Percentiles rank a stretch among this genome's conserved stretches.
These are phyloP conservation scores for Apiospora marii DNA, from an alignment of 2,329 filamentous ascomycete species.

Conservation along the genomic window DNA sequence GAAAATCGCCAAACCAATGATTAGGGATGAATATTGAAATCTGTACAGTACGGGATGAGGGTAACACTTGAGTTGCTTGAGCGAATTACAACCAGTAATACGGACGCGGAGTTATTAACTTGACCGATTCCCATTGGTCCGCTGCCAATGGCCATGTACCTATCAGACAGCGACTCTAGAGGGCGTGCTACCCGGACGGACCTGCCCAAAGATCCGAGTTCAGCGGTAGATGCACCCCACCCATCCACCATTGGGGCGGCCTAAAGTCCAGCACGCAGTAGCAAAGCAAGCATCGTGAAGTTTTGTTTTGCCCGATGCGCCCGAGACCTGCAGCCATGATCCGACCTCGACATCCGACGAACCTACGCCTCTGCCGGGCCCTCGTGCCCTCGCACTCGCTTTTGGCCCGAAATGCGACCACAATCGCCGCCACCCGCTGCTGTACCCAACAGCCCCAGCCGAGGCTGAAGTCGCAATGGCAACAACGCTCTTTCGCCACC, in stretches of 20 bases:
- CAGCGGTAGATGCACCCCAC: not conserved
- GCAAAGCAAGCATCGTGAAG: conserved; percentile 1
- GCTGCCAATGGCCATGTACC: not conserved
- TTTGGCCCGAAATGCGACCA: not conserved
- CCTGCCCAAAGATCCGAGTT: conserved; percentile 5
- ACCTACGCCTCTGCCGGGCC: conserved; percentile 10
- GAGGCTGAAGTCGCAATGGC: not conserved
- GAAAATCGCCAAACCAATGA: not conserved
- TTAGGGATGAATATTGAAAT: not conserved
- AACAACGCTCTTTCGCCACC: conserved; percentile 13
- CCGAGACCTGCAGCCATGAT: conserved; percentile 8
- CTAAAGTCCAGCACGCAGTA: not conserved
- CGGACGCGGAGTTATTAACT: not conserved
- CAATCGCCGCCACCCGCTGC: not conserved
- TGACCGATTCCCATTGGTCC: not conserved
- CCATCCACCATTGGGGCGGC: not conserved
- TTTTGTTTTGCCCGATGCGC: conserved; percentile 11
- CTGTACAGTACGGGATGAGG: not conserved
- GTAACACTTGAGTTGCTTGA: not conserved
- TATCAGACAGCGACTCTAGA: conserved; percentile 8
- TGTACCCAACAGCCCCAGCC: conserved; percentile 1
- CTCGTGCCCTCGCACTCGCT: conserved; percentile 2
- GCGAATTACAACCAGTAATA: not conserved
- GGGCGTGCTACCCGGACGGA: conserved; percentile 1
- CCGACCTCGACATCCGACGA: conserved; percentile 21